Conservation (phyloP, 305 asterid species). For the Fraxinus angustifolia region DNA sequence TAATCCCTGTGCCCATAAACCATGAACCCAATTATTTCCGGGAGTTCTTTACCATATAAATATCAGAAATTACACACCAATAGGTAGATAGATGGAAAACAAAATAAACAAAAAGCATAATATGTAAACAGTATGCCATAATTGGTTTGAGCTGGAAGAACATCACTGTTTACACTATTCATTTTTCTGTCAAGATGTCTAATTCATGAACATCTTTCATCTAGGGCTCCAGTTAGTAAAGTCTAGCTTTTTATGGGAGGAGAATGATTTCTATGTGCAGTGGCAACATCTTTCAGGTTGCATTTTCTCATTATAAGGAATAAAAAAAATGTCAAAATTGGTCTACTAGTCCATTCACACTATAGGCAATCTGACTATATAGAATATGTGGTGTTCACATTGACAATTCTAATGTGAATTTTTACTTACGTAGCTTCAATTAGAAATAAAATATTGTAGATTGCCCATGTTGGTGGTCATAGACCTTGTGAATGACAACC, state of each 20-base stretch:
- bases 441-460: background rate
- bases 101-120: background rate
- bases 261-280: background rate
- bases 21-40: slow-evolving; percentile 12
- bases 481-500: background rate
- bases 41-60: slow-evolving; percentile 7
- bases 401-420: background rate
- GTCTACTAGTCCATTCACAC: background rate
- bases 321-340: background rate
- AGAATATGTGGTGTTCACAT: background rate
- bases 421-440: background rate
- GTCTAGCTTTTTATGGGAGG: background rate
- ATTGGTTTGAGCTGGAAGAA: background rate
- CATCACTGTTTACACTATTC: background rate
- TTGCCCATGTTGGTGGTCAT: background rate
- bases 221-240: background rate
- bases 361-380: background rate
- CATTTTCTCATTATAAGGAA: background rate
- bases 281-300: background rate
- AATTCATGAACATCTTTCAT: background rate
- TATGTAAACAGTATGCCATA: background rate
- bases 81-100: background rate
- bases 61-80: background rate
- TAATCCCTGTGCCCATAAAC: slow-evolving; percentile 54
- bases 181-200: background rate